Conservation (phyloP, 805 yeast species). For the Candida patagonica region DNA sequence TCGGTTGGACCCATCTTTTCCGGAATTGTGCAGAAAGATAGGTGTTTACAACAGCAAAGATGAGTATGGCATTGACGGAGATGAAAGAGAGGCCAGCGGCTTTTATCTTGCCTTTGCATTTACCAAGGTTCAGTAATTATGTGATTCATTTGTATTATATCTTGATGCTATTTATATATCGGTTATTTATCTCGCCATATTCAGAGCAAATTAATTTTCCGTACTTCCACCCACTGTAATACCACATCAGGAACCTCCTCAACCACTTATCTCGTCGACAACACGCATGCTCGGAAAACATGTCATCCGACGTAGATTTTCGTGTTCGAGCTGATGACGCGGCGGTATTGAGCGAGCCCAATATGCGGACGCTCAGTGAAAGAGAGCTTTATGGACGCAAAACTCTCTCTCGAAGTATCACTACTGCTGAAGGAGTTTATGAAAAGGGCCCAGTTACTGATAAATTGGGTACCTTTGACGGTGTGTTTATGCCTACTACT, state of each 20-base stretch:
- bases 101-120: constrained; percentile 80
- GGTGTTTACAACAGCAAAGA: constrained; percentile 66
- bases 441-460: neutral
- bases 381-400: constrained; percentile 12
- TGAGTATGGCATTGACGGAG: constrained; percentile 76
- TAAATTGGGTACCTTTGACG: constrained; percentile 74
- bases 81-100: constrained; percentile 79
- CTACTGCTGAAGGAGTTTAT: constrained; percentile 9
- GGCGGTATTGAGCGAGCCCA: constrained; percentile 5
- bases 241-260: neutral
- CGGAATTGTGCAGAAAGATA: constrained; percentile 25
- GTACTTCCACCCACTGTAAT: no score
- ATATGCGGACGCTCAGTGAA: constrained; percentile 3
- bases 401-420: constrained; percentile 9
- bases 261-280: neutral
- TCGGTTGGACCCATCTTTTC: constrained; percentile 37
- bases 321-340: constrained; percentile 11
- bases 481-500: constrained; percentile 90
- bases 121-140: no score
- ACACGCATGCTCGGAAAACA: neutral
- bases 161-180: neutral
- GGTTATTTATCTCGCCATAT: neutral
- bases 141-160: no score
- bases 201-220: no score
- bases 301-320: constrained; percentile 5